Evolutionary conservation across 2,329 filamentous ascomycete genomes (phyloP).

Genomic region (Fusarium coffeatum): DNA sequence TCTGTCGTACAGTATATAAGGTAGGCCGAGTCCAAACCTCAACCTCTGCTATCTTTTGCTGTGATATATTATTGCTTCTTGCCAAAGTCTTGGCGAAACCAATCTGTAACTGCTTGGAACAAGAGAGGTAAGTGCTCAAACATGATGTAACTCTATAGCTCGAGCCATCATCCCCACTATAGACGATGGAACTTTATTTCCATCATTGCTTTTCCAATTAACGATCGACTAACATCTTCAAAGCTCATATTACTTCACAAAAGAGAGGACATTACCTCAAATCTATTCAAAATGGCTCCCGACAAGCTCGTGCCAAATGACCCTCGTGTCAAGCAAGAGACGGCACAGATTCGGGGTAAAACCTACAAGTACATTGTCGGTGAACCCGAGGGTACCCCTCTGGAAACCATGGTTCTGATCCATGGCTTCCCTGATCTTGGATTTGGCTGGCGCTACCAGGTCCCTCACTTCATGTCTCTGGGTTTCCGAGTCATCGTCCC

Average conservation of each 20-base stretch:
- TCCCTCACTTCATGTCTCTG: slow-evolving; percentile 77
- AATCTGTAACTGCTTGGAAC: neutral
- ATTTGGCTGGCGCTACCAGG: slow-evolving; percentile 90
- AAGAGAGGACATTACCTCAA: neutral
- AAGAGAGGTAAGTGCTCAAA: slow-evolving; percentile 14
- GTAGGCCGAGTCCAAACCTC: neutral
- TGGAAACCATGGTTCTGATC: slow-evolving; percentile 65
- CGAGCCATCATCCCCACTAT: neutral
- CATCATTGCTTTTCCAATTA: neutral
- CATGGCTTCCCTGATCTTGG: slow-evolving; percentile 88
- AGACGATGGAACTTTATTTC: slow-evolving; percentile 1
- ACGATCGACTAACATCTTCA: slow-evolving; percentile 15
- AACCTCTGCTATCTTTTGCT: neutral
- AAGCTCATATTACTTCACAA: neutral
- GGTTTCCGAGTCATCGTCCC: slow-evolving; percentile 84
- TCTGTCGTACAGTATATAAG: slow-evolving; percentile 9
- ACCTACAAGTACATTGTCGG: slow-evolving; percentile 75
- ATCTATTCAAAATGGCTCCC: slow-evolving; percentile 56
- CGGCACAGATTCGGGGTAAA: slow-evolving; percentile 72
- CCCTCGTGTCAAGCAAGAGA: slow-evolving; percentile 72
- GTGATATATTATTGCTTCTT: neutral
- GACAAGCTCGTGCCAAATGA: slow-evolving; percentile 76
- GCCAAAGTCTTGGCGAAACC: neutral
- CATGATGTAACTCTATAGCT: slow-evolving; percentile 15
- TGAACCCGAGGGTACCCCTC: slow-evolving; percentile 58